phyloP scores from a whole-genome alignment of 2,329 filamentous ascomycete species.

The Fusarium pseudoanthophilum region DNA sequence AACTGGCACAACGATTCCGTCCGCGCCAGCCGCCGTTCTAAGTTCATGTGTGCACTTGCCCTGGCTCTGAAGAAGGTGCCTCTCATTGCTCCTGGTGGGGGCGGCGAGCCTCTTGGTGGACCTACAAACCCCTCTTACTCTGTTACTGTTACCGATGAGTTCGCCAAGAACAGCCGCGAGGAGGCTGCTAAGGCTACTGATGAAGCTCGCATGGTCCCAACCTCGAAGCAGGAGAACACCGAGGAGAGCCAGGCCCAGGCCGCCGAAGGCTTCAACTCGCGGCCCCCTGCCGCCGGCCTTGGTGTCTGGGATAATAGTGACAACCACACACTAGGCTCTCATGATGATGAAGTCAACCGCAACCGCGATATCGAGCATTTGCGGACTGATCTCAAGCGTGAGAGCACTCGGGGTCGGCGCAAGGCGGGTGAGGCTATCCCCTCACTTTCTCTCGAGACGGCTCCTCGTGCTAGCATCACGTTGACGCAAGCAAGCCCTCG shows the following conservation, averaged over 20 bases:
- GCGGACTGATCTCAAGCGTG: slow-evolving; percentile 52
- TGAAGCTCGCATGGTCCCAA: slow-evolving; percentile 72
- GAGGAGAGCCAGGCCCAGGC: slow-evolving; percentile 57
- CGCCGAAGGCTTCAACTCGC: slow-evolving; percentile 57
- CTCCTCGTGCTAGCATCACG: slow-evolving; percentile 38
- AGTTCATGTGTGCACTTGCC: slow-evolving; percentile 96
- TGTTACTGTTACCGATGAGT: slow-evolving; percentile 76
- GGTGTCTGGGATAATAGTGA: slow-evolving; percentile 42
- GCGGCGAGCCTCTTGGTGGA: slow-evolving; percentile 68
- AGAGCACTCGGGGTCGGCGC: slow-evolving; percentile 61
- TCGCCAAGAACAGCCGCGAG: slow-evolving; percentile 72
- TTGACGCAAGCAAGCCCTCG: slow-evolving; percentile 45
- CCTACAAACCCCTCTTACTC: slow-evolving; percentile 83
- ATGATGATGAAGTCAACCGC: slow-evolving; percentile 50
- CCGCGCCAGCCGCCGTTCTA: slow-evolving; percentile 83
- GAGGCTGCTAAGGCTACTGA: slow-evolving; percentile 70
- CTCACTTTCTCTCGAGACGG: slow-evolving; percentile 45
- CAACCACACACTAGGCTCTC: slow-evolving; percentile 38
- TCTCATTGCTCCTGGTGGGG: slow-evolving; percentile 83
- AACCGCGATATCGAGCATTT: slow-evolving; percentile 54
- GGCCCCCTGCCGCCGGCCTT: slow-evolving; percentile 44
- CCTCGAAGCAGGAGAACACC: slow-evolving; percentile 43
- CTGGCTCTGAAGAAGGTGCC: slow-evolving; percentile 87
- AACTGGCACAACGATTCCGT: slow-evolving; percentile 91
- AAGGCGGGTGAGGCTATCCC: slow-evolving; percentile 60